Percentiles rank a stretch among this genome's conserved stretches.
phyloP scores from a whole-genome alignment of 2,329 filamentous ascomycete genomes.

The Fusarium euwallaceae region DNA sequence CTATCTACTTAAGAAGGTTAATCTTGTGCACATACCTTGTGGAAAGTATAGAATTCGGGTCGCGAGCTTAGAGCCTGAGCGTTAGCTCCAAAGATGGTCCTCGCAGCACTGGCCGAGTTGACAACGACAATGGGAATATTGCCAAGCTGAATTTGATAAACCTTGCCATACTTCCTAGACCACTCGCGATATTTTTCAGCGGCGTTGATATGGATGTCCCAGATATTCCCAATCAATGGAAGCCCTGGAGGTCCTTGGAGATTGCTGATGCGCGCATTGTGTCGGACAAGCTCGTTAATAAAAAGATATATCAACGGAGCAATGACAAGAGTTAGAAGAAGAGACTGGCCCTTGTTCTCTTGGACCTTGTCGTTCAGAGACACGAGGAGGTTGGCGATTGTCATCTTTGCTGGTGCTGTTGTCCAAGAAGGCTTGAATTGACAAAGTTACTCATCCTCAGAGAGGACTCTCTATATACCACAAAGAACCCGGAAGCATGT shows the following conservation, averaged over 20 bases:
- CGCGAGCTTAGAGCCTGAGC: constrained; percentile 67
- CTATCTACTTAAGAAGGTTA: not conserved
- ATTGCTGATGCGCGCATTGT: constrained; percentile 58
- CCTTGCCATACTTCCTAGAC: constrained; percentile 61
- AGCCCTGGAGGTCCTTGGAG: constrained; percentile 64
- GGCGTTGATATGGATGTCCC: constrained; percentile 66
- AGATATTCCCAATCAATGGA: constrained; percentile 68
- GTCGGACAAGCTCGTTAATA: constrained; percentile 63
- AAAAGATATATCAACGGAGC: constrained; percentile 60
- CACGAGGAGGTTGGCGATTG: constrained; percentile 42
- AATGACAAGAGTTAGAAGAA: constrained; percentile 40
- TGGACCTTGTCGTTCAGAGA: constrained; percentile 34
- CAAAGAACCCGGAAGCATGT: not conserved
- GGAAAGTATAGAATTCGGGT: constrained; percentile 71
- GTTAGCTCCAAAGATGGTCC: constrained; percentile 64
- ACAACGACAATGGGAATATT: constrained; percentile 69
- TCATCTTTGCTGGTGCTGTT: constrained; percentile 38
- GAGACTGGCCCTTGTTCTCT: constrained; percentile 41
- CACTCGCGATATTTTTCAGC: constrained; percentile 69
- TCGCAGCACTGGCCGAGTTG: constrained; percentile 66
- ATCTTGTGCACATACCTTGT: constrained; percentile 58
- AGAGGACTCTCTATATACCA: constrained; percentile 8
- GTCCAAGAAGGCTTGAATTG: not conserved
- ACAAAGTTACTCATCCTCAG: not conserved
- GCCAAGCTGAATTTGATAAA: constrained; percentile 70